These are phyloP conservation scores for Rhodotorula sphaerocarpa DNA, from an alignment of 768 basidiomycete genomes.

Conservation along the genomic window DNA sequence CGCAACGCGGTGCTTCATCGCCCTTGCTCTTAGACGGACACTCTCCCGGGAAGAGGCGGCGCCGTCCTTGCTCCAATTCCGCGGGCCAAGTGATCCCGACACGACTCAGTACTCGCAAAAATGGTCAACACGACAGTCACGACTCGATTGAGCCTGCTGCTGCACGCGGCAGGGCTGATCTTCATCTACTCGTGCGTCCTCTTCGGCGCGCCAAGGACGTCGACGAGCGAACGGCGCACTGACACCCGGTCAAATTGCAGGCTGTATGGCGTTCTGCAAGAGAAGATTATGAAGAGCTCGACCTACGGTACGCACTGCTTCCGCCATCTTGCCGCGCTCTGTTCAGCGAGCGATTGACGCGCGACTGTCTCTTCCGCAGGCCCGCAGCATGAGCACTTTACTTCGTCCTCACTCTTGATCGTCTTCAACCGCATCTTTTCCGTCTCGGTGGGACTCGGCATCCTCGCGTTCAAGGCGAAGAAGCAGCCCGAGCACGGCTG, in stretches of 20 bases:
- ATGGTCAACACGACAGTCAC: not conserved
- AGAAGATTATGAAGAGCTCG: slow-evolving; percentile 38
- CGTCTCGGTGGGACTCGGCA: slow-evolving; percentile 22
- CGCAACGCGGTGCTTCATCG: too few species aligned
- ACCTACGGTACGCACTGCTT: slow-evolving; percentile 26
- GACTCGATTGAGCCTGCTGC: slow-evolving; percentile 12
- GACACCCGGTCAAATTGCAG: not conserved
- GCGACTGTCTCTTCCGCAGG: slow-evolving; percentile 9
- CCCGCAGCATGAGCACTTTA: slow-evolving; percentile 31
- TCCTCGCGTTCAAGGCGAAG: slow-evolving; percentile 20
- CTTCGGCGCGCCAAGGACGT: too few species aligned
- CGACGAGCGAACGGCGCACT: not conserved
- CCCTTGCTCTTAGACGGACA: too few species aligned
- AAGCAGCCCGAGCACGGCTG: slow-evolving; percentile 1
- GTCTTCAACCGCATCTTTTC: slow-evolving; percentile 36
- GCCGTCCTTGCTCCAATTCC: too few species aligned
- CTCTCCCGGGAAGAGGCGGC: too few species aligned
- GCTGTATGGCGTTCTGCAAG: slow-evolving; percentile 33
- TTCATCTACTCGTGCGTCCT: slow-evolving; percentile 24
- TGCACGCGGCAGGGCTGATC: slow-evolving; percentile 30
- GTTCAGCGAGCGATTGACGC: not conserved
- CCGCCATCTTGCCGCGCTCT: not conserved
- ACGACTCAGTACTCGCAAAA: too few species aligned
- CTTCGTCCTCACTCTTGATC: slow-evolving; percentile 36
- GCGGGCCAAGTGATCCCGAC: too few species aligned